phyloP scores from a whole-genome alignment of 2,329 filamentous ascomycete species.

The Sarocladiaceae sp. region DNA sequence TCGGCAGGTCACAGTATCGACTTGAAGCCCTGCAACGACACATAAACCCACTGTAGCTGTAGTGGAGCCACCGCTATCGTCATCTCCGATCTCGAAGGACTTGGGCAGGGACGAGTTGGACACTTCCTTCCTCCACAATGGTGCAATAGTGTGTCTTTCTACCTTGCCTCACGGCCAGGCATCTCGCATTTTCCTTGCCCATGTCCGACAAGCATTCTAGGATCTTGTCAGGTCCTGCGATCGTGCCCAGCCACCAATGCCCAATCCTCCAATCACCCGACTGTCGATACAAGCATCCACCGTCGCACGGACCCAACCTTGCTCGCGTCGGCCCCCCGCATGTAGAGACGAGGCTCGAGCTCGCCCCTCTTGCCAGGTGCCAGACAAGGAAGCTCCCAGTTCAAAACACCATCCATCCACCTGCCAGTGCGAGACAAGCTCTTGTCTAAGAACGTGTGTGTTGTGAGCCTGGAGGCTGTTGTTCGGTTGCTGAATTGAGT shows the following conservation, averaged over 20 bases:
- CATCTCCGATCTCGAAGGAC: too few relatives aligned
- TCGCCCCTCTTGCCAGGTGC: not conserved
- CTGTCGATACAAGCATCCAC: slow-evolving; percentile 2
- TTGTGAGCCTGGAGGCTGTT: not conserved
- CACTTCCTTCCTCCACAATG: too few relatives aligned
- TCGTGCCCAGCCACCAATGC: not conserved
- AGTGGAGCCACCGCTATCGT: too few relatives aligned
- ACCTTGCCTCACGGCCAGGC: not conserved
- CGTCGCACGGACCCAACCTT: slow-evolving; percentile 9
- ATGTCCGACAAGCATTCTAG: not conserved
- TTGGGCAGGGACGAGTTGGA: too few relatives aligned
- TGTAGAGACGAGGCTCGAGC: slow-evolving; percentile 1
- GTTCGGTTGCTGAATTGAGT: not conserved
- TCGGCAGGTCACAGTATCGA: too few relatives aligned
- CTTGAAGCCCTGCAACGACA: too few relatives aligned
- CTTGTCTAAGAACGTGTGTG: not conserved
- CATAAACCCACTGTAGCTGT: too few relatives aligned
- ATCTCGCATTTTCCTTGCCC: not conserved
- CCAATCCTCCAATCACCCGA: not conserved
- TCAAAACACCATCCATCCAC: not conserved
- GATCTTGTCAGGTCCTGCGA: not conserved
- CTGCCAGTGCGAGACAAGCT: slow-evolving; percentile 2
- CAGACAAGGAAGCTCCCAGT: slow-evolving; percentile 5
- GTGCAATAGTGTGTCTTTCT: not conserved
- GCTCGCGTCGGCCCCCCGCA: not conserved